Conservation (phyloP, 768 basidiomycete species). For the Boletus barrowsii region DNA sequence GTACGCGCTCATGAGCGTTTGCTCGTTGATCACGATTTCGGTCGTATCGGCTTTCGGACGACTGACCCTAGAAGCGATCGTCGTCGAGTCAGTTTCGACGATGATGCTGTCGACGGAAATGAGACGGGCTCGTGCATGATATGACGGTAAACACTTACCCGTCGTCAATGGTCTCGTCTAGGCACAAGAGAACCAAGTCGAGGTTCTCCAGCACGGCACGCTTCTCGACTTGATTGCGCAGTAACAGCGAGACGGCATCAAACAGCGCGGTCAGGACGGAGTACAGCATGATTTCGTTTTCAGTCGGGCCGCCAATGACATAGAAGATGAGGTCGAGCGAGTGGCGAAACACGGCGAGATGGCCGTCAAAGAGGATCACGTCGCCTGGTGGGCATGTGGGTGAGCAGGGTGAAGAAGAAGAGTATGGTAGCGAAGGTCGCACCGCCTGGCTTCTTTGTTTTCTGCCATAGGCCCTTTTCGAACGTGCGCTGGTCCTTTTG, state of each 20-base stretch:
- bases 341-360: conserved; percentile 91
- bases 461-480: conserved; percentile 93
- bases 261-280: conserved; percentile 79
- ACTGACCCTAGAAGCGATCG: conserved; percentile 94
- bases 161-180: conserved; percentile 98
- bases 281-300: conserved; percentile 96
- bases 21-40: conserved; percentile 98
- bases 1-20: conserved; percentile 91
- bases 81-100: conserved; percentile 91
- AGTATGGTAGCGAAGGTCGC: conserved; percentile 19
- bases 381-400: conserved; percentile 56
- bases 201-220: conserved; percentile 91
- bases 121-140: not conserved
- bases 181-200: conserved; percentile 85
- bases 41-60: conserved; percentile 89
- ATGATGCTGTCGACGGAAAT: conserved; percentile 64
- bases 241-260: conserved; percentile 81
- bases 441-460: conserved; percentile 95
- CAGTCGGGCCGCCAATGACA: conserved; percentile 79
- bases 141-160: conserved; percentile 57
- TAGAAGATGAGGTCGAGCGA: conserved; percentile 95
- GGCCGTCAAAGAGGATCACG: conserved; percentile 86
- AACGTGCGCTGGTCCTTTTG: conserved; percentile 93
- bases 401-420: not conserved
- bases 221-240: conserved; percentile 94